These are phyloP conservation scores for Immersiella caudata DNA, from an alignment of 495 filamentous ascomycete species.

Conservation along the genomic window DNA sequence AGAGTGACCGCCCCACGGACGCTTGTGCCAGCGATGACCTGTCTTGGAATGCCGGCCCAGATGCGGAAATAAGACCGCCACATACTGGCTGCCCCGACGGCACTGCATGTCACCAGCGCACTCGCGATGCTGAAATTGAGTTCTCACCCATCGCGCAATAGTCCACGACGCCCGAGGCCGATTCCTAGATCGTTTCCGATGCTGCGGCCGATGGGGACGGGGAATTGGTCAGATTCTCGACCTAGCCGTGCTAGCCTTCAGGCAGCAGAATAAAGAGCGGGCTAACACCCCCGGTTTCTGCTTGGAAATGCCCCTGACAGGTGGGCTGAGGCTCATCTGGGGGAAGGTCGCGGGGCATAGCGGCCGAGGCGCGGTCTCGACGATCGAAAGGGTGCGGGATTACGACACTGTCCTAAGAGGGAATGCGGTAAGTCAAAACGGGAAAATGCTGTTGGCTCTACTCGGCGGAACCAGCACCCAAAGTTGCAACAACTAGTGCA, in stretches of 20 bases:
- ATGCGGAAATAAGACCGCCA: neutral
- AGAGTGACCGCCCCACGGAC: neutral
- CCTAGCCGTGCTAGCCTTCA: constrained; percentile 15
- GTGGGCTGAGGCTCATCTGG: constrained; percentile 12
- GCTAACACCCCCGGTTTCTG: neutral
- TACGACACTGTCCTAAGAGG: constrained; percentile 3
- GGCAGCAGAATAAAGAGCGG: constrained; percentile 27
- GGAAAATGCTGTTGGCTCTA: constrained; percentile 5
- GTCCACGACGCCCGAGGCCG: neutral
- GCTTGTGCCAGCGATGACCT: neutral
- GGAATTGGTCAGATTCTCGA: neutral
- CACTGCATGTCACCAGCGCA: constrained; percentile 7
- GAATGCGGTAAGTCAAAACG: constrained; percentile 3
- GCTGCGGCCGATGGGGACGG: constrained; percentile 6
- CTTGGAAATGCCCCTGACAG: neutral
- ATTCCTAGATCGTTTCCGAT: constrained; percentile 18
- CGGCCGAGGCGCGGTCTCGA: neutral
- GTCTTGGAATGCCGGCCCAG: neutral
- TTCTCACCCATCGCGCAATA: constrained; percentile 13
- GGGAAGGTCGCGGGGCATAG: neutral
- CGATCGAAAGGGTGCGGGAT: neutral
- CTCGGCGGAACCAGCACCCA: neutral
- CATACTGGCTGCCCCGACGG: neutral
- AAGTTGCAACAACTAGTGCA: constrained; percentile 16
- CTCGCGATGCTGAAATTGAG: constrained; percentile 18